phyloP scores from a whole-genome alignment of 805 yeast genomes.

The Kluyveromyces starmeri region DNA sequence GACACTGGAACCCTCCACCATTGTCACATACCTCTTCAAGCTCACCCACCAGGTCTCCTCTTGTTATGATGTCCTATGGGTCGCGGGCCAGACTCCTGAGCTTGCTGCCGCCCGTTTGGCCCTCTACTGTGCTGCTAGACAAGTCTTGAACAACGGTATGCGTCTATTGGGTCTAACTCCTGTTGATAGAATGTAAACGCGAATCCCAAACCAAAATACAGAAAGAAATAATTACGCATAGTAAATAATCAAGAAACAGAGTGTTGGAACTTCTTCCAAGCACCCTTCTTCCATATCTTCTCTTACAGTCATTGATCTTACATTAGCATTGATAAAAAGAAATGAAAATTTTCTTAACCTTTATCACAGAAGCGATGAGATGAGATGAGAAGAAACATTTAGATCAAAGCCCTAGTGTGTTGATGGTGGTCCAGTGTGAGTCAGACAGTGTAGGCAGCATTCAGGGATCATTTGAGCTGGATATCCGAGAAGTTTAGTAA shows the following conservation, averaged over 20 bases:
- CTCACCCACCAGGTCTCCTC: constrained; percentile 90
- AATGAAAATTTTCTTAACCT: constrained; percentile 1
- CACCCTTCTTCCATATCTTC: too few relatives aligned
- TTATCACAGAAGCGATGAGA: constrained; percentile 6
- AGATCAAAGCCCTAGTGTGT: too few relatives aligned
- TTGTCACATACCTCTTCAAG: constrained; percentile 88
- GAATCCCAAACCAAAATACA: too few relatives aligned
- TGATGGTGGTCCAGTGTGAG: too few relatives aligned
- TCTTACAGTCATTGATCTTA: too few relatives aligned
- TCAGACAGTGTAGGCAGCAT: too few relatives aligned
- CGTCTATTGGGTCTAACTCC: constrained; percentile 85
- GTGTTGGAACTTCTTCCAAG: too few relatives aligned
- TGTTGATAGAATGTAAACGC: constrained; percentile 86
- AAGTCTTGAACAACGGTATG: constrained; percentile 86
- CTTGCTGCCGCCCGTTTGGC: constrained; percentile 89
- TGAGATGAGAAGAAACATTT: background rate
- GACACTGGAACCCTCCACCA: constrained; percentile 85
- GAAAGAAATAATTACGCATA: too few relatives aligned
- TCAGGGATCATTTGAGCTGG: too few relatives aligned
- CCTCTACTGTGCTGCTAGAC: constrained; percentile 80
- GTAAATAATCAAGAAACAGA: too few relatives aligned
- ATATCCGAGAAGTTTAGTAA: too few relatives aligned
- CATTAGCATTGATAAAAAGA: too few relatives aligned
- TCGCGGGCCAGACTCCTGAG: constrained; percentile 85
- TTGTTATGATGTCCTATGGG: constrained; percentile 95